phyloP scores from a whole-genome alignment of 2,329 filamentous ascomycete species.

The Hymenoscyphus repandus region DNA sequence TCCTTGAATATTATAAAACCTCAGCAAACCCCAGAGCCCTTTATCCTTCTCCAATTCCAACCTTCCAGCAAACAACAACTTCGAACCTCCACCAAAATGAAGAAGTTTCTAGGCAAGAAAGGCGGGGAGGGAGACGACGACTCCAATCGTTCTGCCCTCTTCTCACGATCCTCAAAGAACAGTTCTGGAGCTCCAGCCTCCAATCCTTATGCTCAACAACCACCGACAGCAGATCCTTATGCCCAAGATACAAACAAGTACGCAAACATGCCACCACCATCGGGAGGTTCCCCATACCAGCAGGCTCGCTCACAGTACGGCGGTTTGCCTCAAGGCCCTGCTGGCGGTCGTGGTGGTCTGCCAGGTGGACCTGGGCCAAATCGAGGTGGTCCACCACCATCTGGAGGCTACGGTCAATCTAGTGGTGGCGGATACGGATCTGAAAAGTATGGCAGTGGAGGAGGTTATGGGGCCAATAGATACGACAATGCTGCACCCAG shows the following conservation, averaged over 20 bases:
- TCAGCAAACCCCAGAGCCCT: neutral
- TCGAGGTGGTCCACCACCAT: constrained; percentile 17
- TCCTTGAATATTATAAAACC: neutral
- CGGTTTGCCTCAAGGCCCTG: constrained; percentile 24
- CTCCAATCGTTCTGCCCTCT: constrained; percentile 45
- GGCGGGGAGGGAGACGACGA: constrained; percentile 43
- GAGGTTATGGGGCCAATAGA: constrained; percentile 48
- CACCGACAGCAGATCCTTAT: constrained; percentile 50
- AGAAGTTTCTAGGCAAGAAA: constrained; percentile 57
- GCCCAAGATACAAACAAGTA: constrained; percentile 53
- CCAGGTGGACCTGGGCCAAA: constrained; percentile 34
- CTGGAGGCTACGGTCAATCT: constrained; percentile 19
- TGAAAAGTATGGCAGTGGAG: constrained; percentile 46
- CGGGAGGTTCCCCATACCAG: constrained; percentile 24
- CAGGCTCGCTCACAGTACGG: constrained; percentile 19
- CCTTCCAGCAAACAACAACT: neutral
- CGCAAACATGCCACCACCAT: constrained; percentile 36
- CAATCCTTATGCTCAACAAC: constrained; percentile 31
- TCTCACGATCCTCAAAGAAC: constrained; percentile 45
- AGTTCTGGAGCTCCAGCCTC: constrained; percentile 31
- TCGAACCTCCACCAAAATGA: constrained; percentile 38
- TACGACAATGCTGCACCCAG: constrained; percentile 40
- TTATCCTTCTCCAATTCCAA: neutral
- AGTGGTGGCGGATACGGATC: constrained; percentile 45
- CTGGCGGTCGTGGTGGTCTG: constrained; percentile 34